Evolutionary conservation across 1,139 yeast species (phyloP).

Genomic region (Pichia sp.): DNA sequence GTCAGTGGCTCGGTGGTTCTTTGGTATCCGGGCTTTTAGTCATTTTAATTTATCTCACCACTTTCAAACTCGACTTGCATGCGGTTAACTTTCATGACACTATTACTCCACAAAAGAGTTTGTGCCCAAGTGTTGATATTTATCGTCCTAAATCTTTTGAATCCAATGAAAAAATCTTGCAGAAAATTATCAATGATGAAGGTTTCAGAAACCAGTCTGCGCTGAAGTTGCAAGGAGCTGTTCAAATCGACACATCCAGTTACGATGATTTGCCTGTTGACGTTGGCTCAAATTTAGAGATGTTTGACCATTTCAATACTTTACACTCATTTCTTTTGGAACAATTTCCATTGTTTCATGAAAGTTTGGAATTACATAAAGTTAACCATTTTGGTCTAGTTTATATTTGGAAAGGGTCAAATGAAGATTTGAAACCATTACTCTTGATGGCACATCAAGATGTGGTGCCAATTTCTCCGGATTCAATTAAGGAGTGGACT

Average conservation of each 20-base stretch:
- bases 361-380: conserved; percentile 39
- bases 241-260: conserved; percentile 38
- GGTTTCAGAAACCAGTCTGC: conserved; percentile 31
- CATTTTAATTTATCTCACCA: too few species aligned
- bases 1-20: too few species aligned
- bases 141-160: conserved; percentile 19
- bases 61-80: too few species aligned
- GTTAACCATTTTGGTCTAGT: conserved; percentile 64
- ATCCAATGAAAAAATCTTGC: conserved; percentile 11
- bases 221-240: conserved; percentile 33
- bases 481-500: conserved; percentile 34
- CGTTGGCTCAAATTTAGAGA: conserved; percentile 28
- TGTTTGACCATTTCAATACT: conserved; percentile 34
- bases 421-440: conserved; percentile 32
- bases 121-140: conserved; percentile 20
- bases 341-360: conserved; percentile 53
- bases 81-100: too few species aligned
- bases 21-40: too few species aligned
- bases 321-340: conserved; percentile 47
- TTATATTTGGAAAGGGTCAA: conserved; percentile 55
- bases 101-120: too few species aligned
- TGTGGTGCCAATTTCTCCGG: conserved; percentile 40
- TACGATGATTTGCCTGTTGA: conserved; percentile 32
- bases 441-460: conserved; percentile 42
- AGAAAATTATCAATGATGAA: conserved; percentile 24